Percentiles rank a stretch among this genome's conserved stretches.
Conservation (phyloP, 1,284 basidiomycete genomes). For the Cystobasidium pallidum region DNA sequence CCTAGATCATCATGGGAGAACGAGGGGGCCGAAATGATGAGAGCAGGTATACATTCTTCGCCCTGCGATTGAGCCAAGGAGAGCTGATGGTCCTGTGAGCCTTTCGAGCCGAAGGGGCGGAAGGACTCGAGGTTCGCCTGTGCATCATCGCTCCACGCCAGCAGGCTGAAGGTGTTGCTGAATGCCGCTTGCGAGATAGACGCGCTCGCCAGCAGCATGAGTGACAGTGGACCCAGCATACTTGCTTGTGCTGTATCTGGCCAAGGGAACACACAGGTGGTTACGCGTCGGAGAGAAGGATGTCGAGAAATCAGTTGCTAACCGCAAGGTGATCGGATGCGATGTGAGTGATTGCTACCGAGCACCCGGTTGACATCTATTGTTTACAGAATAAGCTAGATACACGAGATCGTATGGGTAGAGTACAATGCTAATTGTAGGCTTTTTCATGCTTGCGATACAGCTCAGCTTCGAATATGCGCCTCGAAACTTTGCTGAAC, state of each 20-base stretch:
- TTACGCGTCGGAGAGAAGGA: background rate
- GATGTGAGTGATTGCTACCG: too few relatives aligned
- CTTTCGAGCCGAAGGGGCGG: conserved; percentile 29
- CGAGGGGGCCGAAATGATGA: conserved; percentile 33
- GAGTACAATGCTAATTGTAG: conserved; percentile 1
- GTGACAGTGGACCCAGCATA: conserved; percentile 4
- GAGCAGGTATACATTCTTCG: conserved; percentile 35
- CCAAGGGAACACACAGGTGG: background rate
- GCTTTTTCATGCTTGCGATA: too few relatives aligned
- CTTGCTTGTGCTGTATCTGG: background rate
- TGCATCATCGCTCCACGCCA: conserved; percentile 29
- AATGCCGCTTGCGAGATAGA: conserved; percentile 10
- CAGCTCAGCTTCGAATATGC: background rate
- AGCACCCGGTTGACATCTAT: background rate
- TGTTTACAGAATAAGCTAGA: background rate
- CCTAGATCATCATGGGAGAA: conserved; percentile 36
- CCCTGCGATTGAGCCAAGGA: conserved; percentile 15
- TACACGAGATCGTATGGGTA: background rate
- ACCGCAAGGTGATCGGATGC: too few relatives aligned
- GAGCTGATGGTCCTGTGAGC: conserved; percentile 31
- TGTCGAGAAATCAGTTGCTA: background rate
- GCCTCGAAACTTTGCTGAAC: background rate
- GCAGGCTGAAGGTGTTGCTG: conserved; percentile 39
- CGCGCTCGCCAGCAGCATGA: background rate
- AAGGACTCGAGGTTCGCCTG: conserved; percentile 36